Base-by-base conservation (phyloP, 1,139 yeast genomes). In the Diutina mesorugosa region DNA sequence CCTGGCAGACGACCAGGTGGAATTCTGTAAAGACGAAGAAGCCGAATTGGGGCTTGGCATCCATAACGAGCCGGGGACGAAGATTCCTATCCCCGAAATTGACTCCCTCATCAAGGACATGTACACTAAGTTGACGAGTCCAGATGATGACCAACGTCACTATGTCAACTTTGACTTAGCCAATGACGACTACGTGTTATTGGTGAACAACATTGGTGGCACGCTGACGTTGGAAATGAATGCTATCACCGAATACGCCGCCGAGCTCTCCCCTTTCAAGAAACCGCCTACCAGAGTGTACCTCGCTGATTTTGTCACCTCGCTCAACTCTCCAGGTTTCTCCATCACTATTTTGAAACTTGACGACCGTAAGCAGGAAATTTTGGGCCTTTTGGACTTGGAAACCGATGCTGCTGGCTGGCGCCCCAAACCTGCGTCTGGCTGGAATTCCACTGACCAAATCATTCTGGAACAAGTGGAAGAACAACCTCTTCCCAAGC, bases 1-100 rank as follows among this genome's bases (percentile, higher is more conserved):
- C 61, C 76, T 79, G 14, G 79, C 60, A 21, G 72, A 79, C 55
- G 58, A 58, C 45, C 78, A 85, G 60, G 74, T 72, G 52, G 78
- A 73, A 18, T 71, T 73, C 60, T 72, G 78, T 52, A 70, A 68
- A 6, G 67, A 66, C 2, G 71, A 80, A 57, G 90, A 89, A 67
- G 85, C 87, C 63, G 98, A 91, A 69, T 77, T 91, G 60, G 98
- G 98, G 32, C 85, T 91, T 83, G 98, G 98, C 55, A 91, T 91
- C 60, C 98, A 91, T 69, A 91, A 91, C 66, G 98, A 91, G 67
- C 95, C 97, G 0, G 97, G 97, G 58, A 82, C 83, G 57, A 81
- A 85, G 62, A 69, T 87, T 54, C 93, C 95, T 51, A 81, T 90
- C 62, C 95, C 96, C 29, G 66, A 78, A 1, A 79, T 87, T 56